Evolutionary conservation across 2,329 filamentous ascomycete genomes (phyloP), one percentile per base, ranked within the genome.

Genomic region (Trichoderma oligosporum): DNA sequence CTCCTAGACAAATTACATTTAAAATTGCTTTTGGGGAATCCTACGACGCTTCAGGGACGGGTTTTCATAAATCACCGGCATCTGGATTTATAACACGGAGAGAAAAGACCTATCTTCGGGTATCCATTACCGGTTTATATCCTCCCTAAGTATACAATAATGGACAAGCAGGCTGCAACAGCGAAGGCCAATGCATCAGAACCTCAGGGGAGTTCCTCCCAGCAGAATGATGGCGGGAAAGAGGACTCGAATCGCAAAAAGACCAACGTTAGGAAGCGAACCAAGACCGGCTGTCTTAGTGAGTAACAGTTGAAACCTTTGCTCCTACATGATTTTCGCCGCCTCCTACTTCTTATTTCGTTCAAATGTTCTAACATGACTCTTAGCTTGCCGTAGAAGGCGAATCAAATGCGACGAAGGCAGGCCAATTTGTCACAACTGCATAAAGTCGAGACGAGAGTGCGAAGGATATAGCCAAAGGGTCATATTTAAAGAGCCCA

Each of bases 391-490:
- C 74, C 88, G 94, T 62, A 93, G 89, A 74, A 87, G 94, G 53
- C 88, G 94, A 61, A 97, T 99, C 73, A 99, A 97, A 74, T 99
- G 94, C 72, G 94, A 94, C 61, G 94, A 97, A 71, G 89, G 91
- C 66, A 83, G 87, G 48, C 90, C 90, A 24, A 87, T 82, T 25
- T 94, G 90, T 73, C 85, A 81, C 67, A 95, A 95, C 68, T 95
- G 90, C 73, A 84, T 88, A 74, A 94, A 93, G 68, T 93, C 89
- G 16, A 93, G 92, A 72, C 82, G 90, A 12, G 79, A 85, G 63
- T 95, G 90, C 70, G 89, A 94, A 71, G 90, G 90, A 53, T 94
- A 94, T 70, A 91, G 85, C 64, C 87, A 90, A 70, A 83, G 87
- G 45, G 85, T 94, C 54, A 79, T 91, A 59, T 94, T 93, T 78